phyloP scores from a whole-genome alignment of 1,284 basidiomycete genomes.

The Singerocomus inundabilis region DNA sequence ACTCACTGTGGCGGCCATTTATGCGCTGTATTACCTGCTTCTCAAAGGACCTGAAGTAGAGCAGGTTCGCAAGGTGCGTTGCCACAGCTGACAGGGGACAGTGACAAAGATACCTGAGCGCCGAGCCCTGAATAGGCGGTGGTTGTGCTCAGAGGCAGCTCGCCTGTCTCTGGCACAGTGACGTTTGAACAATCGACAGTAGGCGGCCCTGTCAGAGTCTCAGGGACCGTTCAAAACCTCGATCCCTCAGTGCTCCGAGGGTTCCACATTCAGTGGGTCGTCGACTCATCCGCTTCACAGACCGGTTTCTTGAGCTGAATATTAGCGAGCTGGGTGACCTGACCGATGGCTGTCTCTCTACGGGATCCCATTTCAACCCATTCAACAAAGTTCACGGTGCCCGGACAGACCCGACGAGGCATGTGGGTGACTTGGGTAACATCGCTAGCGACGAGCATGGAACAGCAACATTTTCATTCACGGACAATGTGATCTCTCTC shows the following conservation, averaged over 20 bases:
- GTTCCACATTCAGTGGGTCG: constrained; percentile 75
- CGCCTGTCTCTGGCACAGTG: constrained; percentile 61
- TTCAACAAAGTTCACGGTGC: constrained; percentile 64
- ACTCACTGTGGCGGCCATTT: constrained; percentile 17
- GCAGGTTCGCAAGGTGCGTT: constrained; percentile 24
- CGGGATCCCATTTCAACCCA: constrained; percentile 80
- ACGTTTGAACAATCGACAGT: constrained; percentile 59
- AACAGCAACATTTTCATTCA: constrained; percentile 54
- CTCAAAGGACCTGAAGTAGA: constrained; percentile 16
- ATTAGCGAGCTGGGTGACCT: constrained; percentile 66
- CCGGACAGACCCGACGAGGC: constrained; percentile 54
- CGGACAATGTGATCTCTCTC: constrained; percentile 63
- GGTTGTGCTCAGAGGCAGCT: constrained; percentile 62
- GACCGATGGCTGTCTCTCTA: constrained; percentile 64
- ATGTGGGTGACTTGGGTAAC: constrained; percentile 80
- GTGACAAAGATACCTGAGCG: not conserved
- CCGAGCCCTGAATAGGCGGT: constrained; percentile 48
- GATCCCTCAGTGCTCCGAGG: constrained; percentile 61
- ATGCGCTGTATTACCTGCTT: constrained; percentile 21
- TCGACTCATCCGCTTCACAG: not conserved
- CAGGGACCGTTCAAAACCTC: constrained; percentile 61
- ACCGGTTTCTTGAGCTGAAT: not conserved
- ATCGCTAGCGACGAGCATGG: constrained; percentile 63
- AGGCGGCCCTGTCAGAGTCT: constrained; percentile 57
- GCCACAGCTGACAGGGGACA: not conserved